These are phyloP conservation scores for Penicillium sp. DNA, from an alignment of 2,329 filamentous ascomycete genomes.

Conservation along the genomic window DNA sequence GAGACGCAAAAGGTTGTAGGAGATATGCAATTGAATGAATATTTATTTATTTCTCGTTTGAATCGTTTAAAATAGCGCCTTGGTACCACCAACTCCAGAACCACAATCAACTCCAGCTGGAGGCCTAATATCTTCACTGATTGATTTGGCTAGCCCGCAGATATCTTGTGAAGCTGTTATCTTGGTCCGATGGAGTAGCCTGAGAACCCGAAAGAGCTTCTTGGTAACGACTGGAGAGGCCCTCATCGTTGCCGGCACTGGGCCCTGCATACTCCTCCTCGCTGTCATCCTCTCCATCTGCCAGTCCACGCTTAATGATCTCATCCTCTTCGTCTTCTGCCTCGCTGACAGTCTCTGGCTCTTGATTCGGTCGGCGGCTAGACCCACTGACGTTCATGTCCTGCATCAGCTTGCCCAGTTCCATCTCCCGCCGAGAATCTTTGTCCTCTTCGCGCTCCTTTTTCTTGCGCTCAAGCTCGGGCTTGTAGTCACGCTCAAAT, in stretches of 20 bases:
- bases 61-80: background rate
- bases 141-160: slow-evolving; percentile 41
- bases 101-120: background rate
- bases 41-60: background rate
- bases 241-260: slow-evolving; percentile 61
- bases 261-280: slow-evolving; percentile 58
- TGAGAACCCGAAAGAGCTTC: slow-evolving; percentile 65
- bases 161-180: slow-evolving; percentile 55
- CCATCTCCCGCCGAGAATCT: slow-evolving; percentile 69
- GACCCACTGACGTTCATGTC: slow-evolving; percentile 70
- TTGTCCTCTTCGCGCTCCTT: slow-evolving; percentile 76
- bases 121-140: slow-evolving; percentile 13
- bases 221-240: slow-evolving; percentile 74
- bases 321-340: slow-evolving; percentile 51
- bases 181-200: slow-evolving; percentile 42
- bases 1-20: slow-evolving; percentile 3
- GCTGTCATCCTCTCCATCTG: slow-evolving; percentile 50
- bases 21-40: background rate
- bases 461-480: slow-evolving; percentile 79
- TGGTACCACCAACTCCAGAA: slow-evolving; percentile 5
- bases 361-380: slow-evolving; percentile 28
- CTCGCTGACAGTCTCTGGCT: slow-evolving; percentile 50
- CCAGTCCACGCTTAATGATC: slow-evolving; percentile 45
- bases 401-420: slow-evolving; percentile 90
- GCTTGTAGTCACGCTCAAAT: slow-evolving; percentile 86